Percentiles rank a stretch among this genome's conserved stretches.
These are phyloP conservation scores for Claviceps fusiformis DNA, from an alignment of 2,329 filamentous ascomycete genomes.

Conservation along the genomic window DNA sequence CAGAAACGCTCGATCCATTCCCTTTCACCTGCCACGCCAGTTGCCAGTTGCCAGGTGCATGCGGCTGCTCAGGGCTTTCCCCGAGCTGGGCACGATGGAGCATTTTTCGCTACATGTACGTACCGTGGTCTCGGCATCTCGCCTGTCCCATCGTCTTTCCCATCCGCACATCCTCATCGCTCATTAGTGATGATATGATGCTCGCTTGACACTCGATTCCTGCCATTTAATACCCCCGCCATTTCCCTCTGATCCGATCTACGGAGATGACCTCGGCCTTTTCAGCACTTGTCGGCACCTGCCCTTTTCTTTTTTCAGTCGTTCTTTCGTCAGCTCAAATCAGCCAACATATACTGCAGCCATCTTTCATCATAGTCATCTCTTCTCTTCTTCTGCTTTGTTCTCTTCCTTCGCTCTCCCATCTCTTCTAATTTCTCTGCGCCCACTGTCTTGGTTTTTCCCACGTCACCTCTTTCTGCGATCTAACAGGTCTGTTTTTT, in stretches of 20 bases:
- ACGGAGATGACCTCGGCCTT: constrained; percentile 4
- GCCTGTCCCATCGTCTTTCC: constrained; percentile 5
- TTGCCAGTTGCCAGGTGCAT: constrained; percentile 2
- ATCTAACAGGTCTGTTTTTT: constrained; percentile 16
- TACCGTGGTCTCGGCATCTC: constrained; percentile 2
- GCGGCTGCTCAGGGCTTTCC: constrained; percentile 5
- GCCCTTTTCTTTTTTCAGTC: constrained; percentile 7
- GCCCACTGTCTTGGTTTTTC: constrained; percentile 10
- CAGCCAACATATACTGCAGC: constrained; percentile 5
- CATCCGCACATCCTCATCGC: background rate
- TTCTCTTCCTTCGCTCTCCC: constrained; percentile 6
- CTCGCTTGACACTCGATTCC: constrained; percentile 9
- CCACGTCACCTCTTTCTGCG: constrained; percentile 15
- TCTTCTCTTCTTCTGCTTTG: constrained; percentile 5
- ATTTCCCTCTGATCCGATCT: constrained; percentile 10
- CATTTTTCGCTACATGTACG: background rate
- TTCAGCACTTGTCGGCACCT: constrained; percentile 16
- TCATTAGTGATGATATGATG: background rate
- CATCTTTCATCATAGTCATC: constrained; percentile 2
- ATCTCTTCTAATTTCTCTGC: constrained; percentile 8
- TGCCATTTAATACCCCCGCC: constrained; percentile 12
- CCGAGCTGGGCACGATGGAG: background rate
- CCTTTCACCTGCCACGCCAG: constrained; percentile 2
- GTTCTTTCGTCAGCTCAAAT: constrained; percentile 1
- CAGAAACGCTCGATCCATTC: background rate